These are phyloP conservation scores for Phytophthora syringae DNA, from an alignment of 352 stramenopile species.

Conservation along the genomic window DNA sequence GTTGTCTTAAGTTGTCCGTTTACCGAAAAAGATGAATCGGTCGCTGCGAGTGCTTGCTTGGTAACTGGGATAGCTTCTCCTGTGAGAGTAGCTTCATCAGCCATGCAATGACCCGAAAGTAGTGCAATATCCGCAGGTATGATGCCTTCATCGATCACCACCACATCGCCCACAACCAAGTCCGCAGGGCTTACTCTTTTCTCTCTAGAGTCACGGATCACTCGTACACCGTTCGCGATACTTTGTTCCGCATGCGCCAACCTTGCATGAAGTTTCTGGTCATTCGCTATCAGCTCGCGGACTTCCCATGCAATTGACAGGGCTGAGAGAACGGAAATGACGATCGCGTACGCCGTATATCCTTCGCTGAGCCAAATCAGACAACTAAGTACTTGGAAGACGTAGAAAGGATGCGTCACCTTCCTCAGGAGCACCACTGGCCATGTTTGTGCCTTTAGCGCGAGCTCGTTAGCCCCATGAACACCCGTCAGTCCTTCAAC, in stretches of 20 bases:
- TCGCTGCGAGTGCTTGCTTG: slow-evolving; percentile 46
- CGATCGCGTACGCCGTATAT: slow-evolving; percentile 72
- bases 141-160: slow-evolving; percentile 68
- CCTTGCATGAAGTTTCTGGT: slow-evolving; percentile 58
- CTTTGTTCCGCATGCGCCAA: slow-evolving; percentile 64
- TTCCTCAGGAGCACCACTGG: slow-evolving; percentile 63
- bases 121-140: slow-evolving; percentile 72
- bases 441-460: slow-evolving; percentile 56
- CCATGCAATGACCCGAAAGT: slow-evolving; percentile 68
- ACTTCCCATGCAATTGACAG: slow-evolving; percentile 82
- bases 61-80: slow-evolving; percentile 84
- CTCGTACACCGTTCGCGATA: slow-evolving; percentile 60
- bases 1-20: slow-evolving; percentile 51
- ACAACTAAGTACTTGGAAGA: slow-evolving; percentile 76
- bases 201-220: slow-evolving; percentile 61
- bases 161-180: slow-evolving; percentile 75
- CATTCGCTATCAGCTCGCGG: slow-evolving; percentile 63
- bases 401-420: slow-evolving; percentile 80
- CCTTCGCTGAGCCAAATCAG: slow-evolving; percentile 72
- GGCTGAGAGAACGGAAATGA: slow-evolving; percentile 68
- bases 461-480: slow-evolving; percentile 67
- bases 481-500: slow-evolving; percentile 47
- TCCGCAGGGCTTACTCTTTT: slow-evolving; percentile 46
- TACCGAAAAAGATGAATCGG: slow-evolving; percentile 19
- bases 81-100: slow-evolving; percentile 80